A percentile compares a stretch with the other conserved stretches of the same genome.
Evolutionary conservation across 192 early-diverging fungal species (phyloP).

Genomic region (Coemansia sp.): DNA sequence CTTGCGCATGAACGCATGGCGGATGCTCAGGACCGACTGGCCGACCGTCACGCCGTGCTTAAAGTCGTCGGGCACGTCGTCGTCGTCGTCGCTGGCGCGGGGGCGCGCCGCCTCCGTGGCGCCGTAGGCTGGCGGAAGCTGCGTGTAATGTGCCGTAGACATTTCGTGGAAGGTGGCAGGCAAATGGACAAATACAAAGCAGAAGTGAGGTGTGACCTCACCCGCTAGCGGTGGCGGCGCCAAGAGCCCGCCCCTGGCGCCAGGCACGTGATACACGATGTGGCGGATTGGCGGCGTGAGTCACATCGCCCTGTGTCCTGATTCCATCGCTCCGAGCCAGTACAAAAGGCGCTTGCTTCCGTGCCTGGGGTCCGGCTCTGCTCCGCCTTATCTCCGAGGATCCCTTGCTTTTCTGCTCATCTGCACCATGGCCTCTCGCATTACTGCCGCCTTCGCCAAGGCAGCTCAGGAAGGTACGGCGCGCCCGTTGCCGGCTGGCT

Average conservation of each 20-base stretch:
- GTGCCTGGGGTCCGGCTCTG: no score
- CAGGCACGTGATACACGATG: no score
- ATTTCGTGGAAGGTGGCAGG: no score
- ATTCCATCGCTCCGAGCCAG: no score
- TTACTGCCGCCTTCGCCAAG: slow-evolving; percentile 32
- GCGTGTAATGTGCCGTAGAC: slow-evolving; percentile 39
- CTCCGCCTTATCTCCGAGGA: no score
- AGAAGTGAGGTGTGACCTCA: no score
- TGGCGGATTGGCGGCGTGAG: no score
- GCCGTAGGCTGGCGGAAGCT: slow-evolving; percentile 32
- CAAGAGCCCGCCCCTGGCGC: no score
- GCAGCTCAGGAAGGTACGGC: slow-evolving; percentile 20
- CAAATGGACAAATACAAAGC: no score
- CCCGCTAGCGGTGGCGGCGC: no score
- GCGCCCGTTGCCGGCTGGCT: not conserved
- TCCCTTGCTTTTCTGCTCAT: not conserved
- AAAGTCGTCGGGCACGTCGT: slow-evolving; percentile 52
- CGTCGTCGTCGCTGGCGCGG: not conserved
- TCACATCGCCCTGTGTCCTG: no score
- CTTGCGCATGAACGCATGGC: slow-evolving; percentile 63
- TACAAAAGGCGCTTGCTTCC: no score
- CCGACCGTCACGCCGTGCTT: slow-evolving; percentile 47
- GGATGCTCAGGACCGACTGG: slow-evolving; percentile 46
- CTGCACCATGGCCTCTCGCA: slow-evolving; percentile 27
- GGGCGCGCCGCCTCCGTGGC: slow-evolving; percentile 3